Evolutionary conservation across 2,329 filamentous ascomycete species (phyloP), one percentile per base, ranked within the genome.

Genomic region (Periconia sp.): DNA sequence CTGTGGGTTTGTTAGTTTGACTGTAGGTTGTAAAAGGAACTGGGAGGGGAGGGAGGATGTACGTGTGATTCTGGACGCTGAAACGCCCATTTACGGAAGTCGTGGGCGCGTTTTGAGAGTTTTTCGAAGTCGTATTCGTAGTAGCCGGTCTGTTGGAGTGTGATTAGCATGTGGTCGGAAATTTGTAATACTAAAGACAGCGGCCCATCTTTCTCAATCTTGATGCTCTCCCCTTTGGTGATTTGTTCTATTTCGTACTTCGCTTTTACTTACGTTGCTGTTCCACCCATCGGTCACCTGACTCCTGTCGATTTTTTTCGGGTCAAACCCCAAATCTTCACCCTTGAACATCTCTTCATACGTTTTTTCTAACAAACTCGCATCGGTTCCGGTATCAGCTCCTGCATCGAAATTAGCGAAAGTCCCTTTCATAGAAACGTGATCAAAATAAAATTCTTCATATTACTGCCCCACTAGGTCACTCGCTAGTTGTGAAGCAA

Each of bases 211-310:
- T n/a, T n/a, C n/a, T n/a, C n/a, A n/a, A n/a, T n/a, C n/a, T n/a
- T n/a, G n/a, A n/a, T n/a, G n/a, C n/a, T n/a, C n/a, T n/a, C n/a
- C n/a, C n/a, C n/a, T n/a, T 5, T 27, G 23, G 5, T 8, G 23
- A 27, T 27, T 27, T 27, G 3, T 5, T 27, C 8, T 27, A 5
- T 3, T 27, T 27, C 23, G 23, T 8, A 27, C 23, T 27, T 27
- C 8, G 8, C 3, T 27, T 27, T 3, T 15, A 56, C 65, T 19
- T 41, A 71, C 66, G 52, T 96, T 96, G 60, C 81, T 79, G 61
- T 87, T 90, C 91, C 91, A 96, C 2, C 80, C 85, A 6, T 84
- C 77, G 6, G 77, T 69, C 15, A 95, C 82, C 6, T 82, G 70
- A 3, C 74, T 72, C 41, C 90, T 70, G 72, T 96, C 89, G 1